Conservation (phyloP, 768 basidiomycete species). For the Collybia sordida region DNA sequence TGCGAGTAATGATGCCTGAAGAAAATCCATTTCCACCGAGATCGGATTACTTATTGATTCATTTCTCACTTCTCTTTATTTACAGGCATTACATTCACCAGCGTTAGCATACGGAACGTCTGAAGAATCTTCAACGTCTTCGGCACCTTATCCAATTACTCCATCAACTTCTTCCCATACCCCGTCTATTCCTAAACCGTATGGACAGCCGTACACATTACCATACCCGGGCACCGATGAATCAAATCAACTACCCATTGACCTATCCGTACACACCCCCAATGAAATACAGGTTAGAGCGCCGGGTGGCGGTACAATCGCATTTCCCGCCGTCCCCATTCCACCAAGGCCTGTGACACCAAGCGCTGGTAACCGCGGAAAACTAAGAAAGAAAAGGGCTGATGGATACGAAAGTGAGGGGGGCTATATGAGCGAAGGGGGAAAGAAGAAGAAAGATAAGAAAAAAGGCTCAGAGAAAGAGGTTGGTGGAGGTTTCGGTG, state of each 20-base stretch:
- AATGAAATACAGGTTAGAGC: conserved; percentile 2
- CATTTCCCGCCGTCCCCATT: conserved; percentile 25
- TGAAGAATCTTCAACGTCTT: conserved; percentile 29
- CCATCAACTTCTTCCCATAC: conserved; percentile 11
- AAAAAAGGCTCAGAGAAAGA: conserved; percentile 18
- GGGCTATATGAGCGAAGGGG: conserved; percentile 48
- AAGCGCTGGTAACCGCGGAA: conserved; percentile 20
- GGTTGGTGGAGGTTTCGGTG: conserved; percentile 5
- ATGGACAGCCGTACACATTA: conserved; percentile 6
- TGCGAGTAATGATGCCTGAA: no score
- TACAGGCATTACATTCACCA: conserved; percentile 23
- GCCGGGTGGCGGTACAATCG: background rate
- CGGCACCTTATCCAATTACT: conserved; percentile 19
- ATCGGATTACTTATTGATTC: background rate
- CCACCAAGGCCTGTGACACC: conserved; percentile 20
- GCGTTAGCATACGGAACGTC: conserved; percentile 31
- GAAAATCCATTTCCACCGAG: background rate
- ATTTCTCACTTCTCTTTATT: background rate
- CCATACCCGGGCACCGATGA: conserved; percentile 7
- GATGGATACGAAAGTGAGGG: conserved; percentile 57
- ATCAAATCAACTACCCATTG: background rate
- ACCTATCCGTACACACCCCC: conserved; percentile 1
- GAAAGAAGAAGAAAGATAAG: conserved; percentile 26
- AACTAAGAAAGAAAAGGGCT: conserved; percentile 41
- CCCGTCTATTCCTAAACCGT: conserved; percentile 10